phyloP scores from a whole-genome alignment of 1,139 yeast species.

The Magnusiomyces sp. region DNA sequence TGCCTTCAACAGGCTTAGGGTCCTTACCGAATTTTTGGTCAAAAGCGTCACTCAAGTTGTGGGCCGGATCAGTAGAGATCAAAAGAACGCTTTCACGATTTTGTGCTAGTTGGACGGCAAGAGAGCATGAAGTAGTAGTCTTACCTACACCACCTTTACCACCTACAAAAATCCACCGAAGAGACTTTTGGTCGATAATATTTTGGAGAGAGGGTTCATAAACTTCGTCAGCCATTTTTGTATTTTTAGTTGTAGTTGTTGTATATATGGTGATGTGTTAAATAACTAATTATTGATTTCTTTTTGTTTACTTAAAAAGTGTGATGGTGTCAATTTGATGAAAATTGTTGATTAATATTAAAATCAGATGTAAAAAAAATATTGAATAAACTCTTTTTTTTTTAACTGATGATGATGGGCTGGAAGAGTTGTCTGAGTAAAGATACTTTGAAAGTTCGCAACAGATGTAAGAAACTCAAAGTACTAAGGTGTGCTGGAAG shows the following conservation, averaged over 20 bases:
- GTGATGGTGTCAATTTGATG: no score
- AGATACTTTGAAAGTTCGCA: no score
- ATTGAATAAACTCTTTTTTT: no score
- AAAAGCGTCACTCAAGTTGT: slow-evolving; percentile 92
- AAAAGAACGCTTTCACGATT: slow-evolving; percentile 74
- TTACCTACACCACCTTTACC: slow-evolving; percentile 99
- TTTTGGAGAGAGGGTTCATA: slow-evolving; percentile 36
- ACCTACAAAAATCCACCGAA: slow-evolving; percentile 96
- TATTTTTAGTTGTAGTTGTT: neutral
- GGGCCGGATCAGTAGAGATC: slow-evolving; percentile 98
- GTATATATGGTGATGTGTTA: neutral
- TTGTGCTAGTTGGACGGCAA: slow-evolving; percentile 82
- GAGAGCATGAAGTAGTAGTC: slow-evolving; percentile 92
- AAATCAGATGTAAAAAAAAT: no score
- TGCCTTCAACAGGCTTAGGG: slow-evolving; percentile 86
- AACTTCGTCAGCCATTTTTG: neutral
- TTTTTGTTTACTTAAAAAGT: no score
- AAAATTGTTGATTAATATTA: no score
- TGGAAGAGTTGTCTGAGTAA: no score
- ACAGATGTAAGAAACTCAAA: no score
- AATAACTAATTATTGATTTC: no score
- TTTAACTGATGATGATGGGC: no score
- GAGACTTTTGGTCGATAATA: slow-evolving; percentile 39
- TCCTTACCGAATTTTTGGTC: slow-evolving; percentile 97
- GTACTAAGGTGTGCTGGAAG: no score